Evolutionary conservation across 352 stramenopile genomes (phyloP).

Genomic region (Sclerospora graminicola): DNA sequence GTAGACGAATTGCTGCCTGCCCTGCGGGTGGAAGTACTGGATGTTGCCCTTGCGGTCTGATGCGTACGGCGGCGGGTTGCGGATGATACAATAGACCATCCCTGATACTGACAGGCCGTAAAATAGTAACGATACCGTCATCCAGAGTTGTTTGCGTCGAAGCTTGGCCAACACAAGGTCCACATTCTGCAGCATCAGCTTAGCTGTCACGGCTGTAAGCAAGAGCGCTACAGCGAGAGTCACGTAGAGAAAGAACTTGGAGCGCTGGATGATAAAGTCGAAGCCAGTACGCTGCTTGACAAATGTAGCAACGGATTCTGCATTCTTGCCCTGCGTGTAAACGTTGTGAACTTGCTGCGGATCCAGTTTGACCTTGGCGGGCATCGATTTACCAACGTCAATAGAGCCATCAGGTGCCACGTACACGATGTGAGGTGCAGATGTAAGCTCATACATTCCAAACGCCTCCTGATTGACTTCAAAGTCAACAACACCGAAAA

Average conservation of each 20-base stretch:
- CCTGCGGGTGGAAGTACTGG: slow-evolving; percentile 81
- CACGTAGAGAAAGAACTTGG: slow-evolving; percentile 59
- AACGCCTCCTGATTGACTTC: slow-evolving; percentile 59
- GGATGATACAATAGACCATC: slow-evolving; percentile 88
- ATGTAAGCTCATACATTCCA: slow-evolving; percentile 68
- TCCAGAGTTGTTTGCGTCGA: slow-evolving; percentile 77
- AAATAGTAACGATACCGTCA: slow-evolving; percentile 81
- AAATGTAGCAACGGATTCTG: slow-evolving; percentile 56
- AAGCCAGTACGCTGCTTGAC: slow-evolving; percentile 79
- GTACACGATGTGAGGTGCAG: slow-evolving; percentile 68
- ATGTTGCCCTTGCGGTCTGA: slow-evolving; percentile 72
- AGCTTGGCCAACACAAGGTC: slow-evolving; percentile 63
- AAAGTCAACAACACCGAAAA: slow-evolving; percentile 74
- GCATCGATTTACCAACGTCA: slow-evolving; percentile 37
- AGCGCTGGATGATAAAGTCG: slow-evolving; percentile 58
- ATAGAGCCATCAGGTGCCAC: slow-evolving; percentile 45
- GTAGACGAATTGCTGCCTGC: slow-evolving; percentile 74
- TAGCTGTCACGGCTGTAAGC: slow-evolving; percentile 28
- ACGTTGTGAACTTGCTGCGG: slow-evolving; percentile 66
- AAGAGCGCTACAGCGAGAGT: slow-evolving; percentile 22
- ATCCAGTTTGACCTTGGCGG: slow-evolving; percentile 42
- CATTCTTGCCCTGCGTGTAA: slow-evolving; percentile 62
- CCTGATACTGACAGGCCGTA: slow-evolving; percentile 81
- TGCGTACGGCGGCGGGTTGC: slow-evolving; percentile 62
- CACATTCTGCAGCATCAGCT: slow-evolving; percentile 56